Base-by-base conservation (phyloP, 306 rosid species). In the Vigna mungo region DNA sequence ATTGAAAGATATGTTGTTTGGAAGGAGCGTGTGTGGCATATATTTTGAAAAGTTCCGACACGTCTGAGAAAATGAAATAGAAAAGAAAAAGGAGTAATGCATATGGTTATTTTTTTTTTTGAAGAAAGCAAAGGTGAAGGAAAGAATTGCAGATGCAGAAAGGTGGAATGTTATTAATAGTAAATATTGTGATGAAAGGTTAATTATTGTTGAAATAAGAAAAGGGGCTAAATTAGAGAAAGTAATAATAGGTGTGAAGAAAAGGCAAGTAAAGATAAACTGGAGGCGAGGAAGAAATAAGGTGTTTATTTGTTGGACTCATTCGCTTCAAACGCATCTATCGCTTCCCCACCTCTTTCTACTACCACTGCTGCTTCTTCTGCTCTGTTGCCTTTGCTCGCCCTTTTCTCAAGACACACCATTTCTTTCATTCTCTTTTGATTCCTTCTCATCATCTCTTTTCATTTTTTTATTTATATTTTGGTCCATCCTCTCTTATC, bases 241-340 rank as follows among this genome's bases (percentile, higher is more conserved):
- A 59, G 66, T 43, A 66, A 71, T 30, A 59, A 85, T 83, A 46
- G 65, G 21, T 81, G 79, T 72, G 76, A 73, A 82, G 91, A 85
- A 85, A 85, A 87, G 90, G 15, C 86, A 92, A 74, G 74, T 86
- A 79, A 84, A 90, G 86, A 41, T 41, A 41, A 41, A 9, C 46
- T 0, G 13, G 4, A 41, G 13, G 86, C 87, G 82, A 77, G 72
- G 87, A 61, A 80, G 7, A 55, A 60, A 47, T 30, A 73, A 18
- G 67, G 34, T 30, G 34, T 30, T 30, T 30, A 87, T 87, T 89
- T 87, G 90, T 91, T 87, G 97, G 96, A 91, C 92, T 87, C 83
- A 86, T 94, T 94, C 96, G 65, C 70, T 88, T 86, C 87, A 59
- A 85, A 85, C 92, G 85, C 98, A 87, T 90, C 92, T 77, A 85